phyloP scores from a whole-genome alignment of 208 protist genomes.

The Leishmania mexicana region DNA sequence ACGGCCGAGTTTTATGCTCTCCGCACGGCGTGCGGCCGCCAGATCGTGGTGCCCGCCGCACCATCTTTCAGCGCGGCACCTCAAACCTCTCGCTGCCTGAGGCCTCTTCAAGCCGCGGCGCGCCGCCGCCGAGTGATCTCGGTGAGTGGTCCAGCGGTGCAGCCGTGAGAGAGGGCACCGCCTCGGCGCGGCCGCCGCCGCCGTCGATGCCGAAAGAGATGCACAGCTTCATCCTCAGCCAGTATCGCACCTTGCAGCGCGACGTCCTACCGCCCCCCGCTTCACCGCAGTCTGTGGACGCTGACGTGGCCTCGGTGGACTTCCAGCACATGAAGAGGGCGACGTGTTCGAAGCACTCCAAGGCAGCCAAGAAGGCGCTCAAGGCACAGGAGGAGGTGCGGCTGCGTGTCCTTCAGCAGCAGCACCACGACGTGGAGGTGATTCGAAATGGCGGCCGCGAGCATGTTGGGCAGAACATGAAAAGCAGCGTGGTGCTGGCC shows the following conservation, averaged over 20 bases:
- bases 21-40: conserved; percentile 16
- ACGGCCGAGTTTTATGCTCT: conserved; percentile 17
- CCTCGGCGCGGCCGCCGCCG: background rate
- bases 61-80: conserved; percentile 15
- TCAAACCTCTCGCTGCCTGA: background rate
- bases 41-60: conserved; percentile 16
- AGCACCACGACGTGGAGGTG: conserved; percentile 51
- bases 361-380: conserved; percentile 11
- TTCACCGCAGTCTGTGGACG: background rate
- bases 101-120: background rate
- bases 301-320: conserved; percentile 4
- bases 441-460: conserved; percentile 59
- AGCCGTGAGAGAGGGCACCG: background rate
- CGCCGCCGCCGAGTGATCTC: background rate
- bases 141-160: background rate
- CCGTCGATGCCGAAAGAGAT: conserved; percentile 26
- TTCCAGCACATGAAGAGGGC: conserved; percentile 6
- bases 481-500: conserved; percentile 42
- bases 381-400: conserved; percentile 40
- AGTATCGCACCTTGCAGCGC: conserved; percentile 44
- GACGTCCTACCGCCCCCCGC: conserved; percentile 18
- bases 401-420: conserved; percentile 43
- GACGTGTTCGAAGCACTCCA: conserved; percentile 41
- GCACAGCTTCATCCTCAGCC: conserved; percentile 37
- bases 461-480: conserved; percentile 34